Conservation (phyloP, 1,284 basidiomycete species). For the Rhodotorula sp. region DNA sequence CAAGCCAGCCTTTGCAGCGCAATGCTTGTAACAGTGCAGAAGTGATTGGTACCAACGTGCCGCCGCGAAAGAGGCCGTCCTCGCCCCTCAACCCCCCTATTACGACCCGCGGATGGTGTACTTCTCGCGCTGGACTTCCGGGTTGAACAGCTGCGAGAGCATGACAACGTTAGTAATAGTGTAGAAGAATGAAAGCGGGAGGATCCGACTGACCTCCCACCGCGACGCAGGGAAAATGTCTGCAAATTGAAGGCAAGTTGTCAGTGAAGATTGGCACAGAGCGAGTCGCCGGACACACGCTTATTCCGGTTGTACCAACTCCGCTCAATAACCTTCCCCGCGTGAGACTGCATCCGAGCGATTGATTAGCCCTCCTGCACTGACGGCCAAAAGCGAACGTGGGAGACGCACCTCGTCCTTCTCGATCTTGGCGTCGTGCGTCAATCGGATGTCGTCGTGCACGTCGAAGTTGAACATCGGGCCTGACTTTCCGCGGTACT, state of each 20-base stretch:
- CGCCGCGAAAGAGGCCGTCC: too few species aligned
- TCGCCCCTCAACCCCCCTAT: neutral
- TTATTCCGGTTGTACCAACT: slow-evolving; percentile 96
- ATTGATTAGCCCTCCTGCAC: neutral
- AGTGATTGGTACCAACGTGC: too few species aligned
- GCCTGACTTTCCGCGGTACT: slow-evolving; percentile 95
- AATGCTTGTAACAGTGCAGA: too few species aligned
- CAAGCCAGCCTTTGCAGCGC: too few species aligned
- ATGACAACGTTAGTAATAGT: too few species aligned
- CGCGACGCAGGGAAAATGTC: slow-evolving; percentile 41
- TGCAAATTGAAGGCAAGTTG: neutral
- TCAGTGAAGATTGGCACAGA: neutral
- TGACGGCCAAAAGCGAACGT: too few species aligned
- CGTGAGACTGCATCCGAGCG: slow-evolving; percentile 63
- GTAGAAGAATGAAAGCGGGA: neutral
- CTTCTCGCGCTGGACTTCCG: slow-evolving; percentile 30
- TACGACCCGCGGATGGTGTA: slow-evolving; percentile 38
- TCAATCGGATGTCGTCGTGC: slow-evolving; percentile 91
- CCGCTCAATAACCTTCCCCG: slow-evolving; percentile 95
- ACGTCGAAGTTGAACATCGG: slow-evolving; percentile 99
- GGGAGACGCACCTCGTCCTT: slow-evolving; percentile 70
- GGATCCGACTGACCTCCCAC: slow-evolving; percentile 29
- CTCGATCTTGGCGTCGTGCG: slow-evolving; percentile 92
- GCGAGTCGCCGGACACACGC: slow-evolving; percentile 9
- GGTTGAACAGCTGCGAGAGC: slow-evolving; percentile 35